Percentiles rank a stretch among this genome's conserved stretches.
These are phyloP conservation scores for Cenchrus americanus DNA, from an alignment of 176 grass and related monocot genomes.

Conservation along the genomic window DNA sequence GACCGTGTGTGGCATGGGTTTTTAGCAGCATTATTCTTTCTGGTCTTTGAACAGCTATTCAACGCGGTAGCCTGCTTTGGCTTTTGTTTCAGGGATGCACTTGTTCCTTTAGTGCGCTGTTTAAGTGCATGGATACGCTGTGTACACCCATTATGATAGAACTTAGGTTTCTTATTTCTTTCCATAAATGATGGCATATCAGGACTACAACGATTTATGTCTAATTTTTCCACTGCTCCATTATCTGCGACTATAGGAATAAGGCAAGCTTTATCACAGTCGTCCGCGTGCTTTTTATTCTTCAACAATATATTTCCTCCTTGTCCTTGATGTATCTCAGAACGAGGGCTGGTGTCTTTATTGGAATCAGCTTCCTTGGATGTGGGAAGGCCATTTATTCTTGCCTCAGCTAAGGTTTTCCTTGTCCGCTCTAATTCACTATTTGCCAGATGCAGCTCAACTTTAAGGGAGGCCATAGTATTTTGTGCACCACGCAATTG, in stretches of 20 bases:
- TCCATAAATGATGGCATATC: conserved; percentile 54
- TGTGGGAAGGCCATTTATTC: conserved; percentile 25
- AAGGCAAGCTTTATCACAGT: conserved; percentile 13
- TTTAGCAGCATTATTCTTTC: conserved; percentile 43
- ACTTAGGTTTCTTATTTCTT: conserved; percentile 69
- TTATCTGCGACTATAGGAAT: conserved; percentile 26
- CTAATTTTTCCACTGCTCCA: conserved; percentile 44
- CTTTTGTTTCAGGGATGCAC: conserved; percentile 46
- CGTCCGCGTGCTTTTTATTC: conserved; percentile 40
- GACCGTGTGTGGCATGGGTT: conserved; percentile 20
- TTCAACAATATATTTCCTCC: conserved; percentile 16
- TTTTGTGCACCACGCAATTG: conserved; percentile 56
- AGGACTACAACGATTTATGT: conserved; percentile 36
- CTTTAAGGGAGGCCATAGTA: conserved; percentile 57
- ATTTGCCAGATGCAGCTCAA: conserved; percentile 63
- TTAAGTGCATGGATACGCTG: conserved; percentile 82
- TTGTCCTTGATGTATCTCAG: conserved; percentile 28
- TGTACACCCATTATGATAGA: conserved; percentile 73
- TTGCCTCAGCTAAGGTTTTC: conserved; percentile 53
- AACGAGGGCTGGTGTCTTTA: conserved; percentile 37
- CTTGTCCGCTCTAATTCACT: conserved; percentile 54
- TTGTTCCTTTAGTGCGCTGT: conserved; percentile 45
- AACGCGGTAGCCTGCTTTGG: conserved; percentile 35
- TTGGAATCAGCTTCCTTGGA: conserved; percentile 31
- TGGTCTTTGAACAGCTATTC: conserved; percentile 27